Evolutionary conservation across 495 filamentous ascomycete genomes (phyloP).

Genomic region (Xylaria telfairii): DNA sequence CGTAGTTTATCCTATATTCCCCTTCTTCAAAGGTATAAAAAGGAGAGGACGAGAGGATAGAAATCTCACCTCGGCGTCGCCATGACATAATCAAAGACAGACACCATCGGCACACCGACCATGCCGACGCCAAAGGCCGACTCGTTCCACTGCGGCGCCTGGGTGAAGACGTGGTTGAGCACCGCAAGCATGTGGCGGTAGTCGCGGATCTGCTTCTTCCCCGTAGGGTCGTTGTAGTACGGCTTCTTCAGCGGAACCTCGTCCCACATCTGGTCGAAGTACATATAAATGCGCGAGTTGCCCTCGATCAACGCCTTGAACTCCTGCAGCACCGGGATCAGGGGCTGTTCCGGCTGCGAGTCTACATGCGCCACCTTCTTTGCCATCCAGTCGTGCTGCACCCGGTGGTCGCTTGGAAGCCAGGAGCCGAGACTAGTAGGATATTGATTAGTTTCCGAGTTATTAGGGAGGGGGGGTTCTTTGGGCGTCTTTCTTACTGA

Average conservation of each 20-base stretch:
- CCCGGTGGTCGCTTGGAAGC: conserved; percentile 60
- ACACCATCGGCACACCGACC: conserved; percentile 71
- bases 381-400: conserved; percentile 57
- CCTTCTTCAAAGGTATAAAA: background rate
- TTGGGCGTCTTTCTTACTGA: conserved; percentile 35
- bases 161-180: conserved; percentile 67
- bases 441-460: background rate
- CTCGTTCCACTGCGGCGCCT: conserved; percentile 66
- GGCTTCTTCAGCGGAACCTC: conserved; percentile 65
- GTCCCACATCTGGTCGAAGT: conserved; percentile 67
- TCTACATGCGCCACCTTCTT: conserved; percentile 54
- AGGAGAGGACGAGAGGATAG: background rate
- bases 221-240: conserved; percentile 67
- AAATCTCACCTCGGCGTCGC: conserved; percentile 62
- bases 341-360: conserved; percentile 44
- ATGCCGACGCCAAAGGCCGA: conserved; percentile 60
- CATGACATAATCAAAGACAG: conserved; percentile 77
- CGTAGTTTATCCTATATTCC: background rate
- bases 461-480: background rate
- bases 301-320: conserved; percentile 57
- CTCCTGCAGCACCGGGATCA: conserved; percentile 54
- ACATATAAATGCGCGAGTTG: conserved; percentile 56
- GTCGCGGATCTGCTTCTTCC: conserved; percentile 64
- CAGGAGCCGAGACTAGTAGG: conserved; percentile 53
- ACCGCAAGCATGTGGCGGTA: conserved; percentile 69